A percentile compares a stretch with the other conserved stretches of the same genome.
Conservation (phyloP, 805 yeast species). For the Candida fluviatilis region DNA sequence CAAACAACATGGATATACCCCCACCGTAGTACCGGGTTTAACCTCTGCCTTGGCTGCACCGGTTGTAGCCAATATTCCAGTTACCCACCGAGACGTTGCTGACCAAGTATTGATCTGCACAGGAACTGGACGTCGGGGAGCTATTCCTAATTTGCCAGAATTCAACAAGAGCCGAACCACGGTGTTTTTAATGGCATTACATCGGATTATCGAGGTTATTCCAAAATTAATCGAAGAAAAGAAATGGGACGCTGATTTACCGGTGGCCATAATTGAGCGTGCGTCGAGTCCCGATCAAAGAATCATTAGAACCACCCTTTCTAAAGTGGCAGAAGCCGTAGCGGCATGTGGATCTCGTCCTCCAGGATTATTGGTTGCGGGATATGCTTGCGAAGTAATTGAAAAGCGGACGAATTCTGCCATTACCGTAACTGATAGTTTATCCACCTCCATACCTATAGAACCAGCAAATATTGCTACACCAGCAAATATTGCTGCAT, state of each 20-base stretch:
- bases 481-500: too few species aligned
- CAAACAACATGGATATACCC: conserved; percentile 59
- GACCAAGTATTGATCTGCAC: conserved; percentile 93
- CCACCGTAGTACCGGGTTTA: conserved; percentile 80
- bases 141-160: conserved; percentile 72
- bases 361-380: conserved; percentile 84
- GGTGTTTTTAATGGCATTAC: conserved; percentile 85
- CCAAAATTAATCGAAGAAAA: conserved; percentile 39
- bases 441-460: too few species aligned
- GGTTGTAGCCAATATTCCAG: conserved; percentile 75
- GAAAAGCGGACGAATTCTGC: conserved; percentile 11
- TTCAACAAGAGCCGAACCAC: conserved; percentile 73
- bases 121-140: conserved; percentile 90
- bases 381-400: conserved; percentile 66
- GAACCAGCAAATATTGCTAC: too few species aligned
- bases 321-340: conserved; percentile 65
- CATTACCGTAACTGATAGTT: conserved; percentile 9
- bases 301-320: conserved; percentile 67
- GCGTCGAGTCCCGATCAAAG: conserved; percentile 94
- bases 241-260: conserved; percentile 66
- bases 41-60: conserved; percentile 90
- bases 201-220: conserved; percentile 59
- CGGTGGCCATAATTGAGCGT: conserved; percentile 84
- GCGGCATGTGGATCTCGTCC: conserved; percentile 82
- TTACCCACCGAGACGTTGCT: conserved; percentile 87